Evolutionary conservation across 1,139 yeast genomes (phyloP).

Genomic region (Hyphopichia khmerensis): DNA sequence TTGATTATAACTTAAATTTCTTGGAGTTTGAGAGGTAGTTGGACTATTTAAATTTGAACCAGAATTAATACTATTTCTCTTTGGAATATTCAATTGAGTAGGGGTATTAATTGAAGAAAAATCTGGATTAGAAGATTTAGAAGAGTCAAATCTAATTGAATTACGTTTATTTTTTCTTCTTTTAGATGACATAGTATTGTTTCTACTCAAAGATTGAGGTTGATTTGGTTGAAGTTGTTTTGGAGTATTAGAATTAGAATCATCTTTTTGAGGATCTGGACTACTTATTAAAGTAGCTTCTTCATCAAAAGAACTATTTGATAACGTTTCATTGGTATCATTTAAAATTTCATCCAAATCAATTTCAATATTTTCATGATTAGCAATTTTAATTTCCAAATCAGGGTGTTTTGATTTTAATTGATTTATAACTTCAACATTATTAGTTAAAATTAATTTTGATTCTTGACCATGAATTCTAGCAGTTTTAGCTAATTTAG

Average conservation of each 20-base stretch:
- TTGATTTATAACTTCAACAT: conserved; percentile 26
- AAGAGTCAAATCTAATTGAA: conserved; percentile 28
- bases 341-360: conserved; percentile 35
- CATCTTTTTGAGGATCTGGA: conserved; percentile 19
- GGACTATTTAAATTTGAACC: conserved; percentile 8
- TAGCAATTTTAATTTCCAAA: conserved; percentile 26
- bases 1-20: not conserved
- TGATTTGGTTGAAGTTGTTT: conserved; percentile 7
- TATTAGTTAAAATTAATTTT: conserved; percentile 33
- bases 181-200: conserved; percentile 25
- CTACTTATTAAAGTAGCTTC: conserved; percentile 31
- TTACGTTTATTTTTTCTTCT: conserved; percentile 33
- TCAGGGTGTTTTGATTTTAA: conserved; percentile 40
- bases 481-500: conserved; percentile 44
- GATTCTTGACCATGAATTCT: conserved; percentile 51
- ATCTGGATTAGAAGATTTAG: conserved; percentile 17
- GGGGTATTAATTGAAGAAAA: conserved; percentile 18
- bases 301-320: conserved; percentile 36
- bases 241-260: conserved; percentile 5
- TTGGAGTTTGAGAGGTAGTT: not conserved
- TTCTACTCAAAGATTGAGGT: conserved; percentile 17
- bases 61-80: conserved; percentile 12
- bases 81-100: conserved; percentile 21
- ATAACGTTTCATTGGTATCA: conserved; percentile 34
- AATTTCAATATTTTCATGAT: conserved; percentile 28